These are phyloP conservation scores for Aspergillus fischeri DNA, from an alignment of 2,329 filamentous ascomycete species.

Conservation along the genomic window DNA sequence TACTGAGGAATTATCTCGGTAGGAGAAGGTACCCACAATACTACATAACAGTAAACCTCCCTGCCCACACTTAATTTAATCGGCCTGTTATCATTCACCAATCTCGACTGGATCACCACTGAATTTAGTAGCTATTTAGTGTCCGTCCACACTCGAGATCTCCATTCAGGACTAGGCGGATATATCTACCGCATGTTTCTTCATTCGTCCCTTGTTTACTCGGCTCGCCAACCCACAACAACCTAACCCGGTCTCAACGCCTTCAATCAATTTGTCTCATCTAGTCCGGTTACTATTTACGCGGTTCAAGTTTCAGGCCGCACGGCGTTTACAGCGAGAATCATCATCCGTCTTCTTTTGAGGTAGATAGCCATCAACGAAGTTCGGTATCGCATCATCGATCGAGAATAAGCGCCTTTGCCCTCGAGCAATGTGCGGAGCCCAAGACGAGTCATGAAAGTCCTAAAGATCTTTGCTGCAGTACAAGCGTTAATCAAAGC, in stretches of 20 bases:
- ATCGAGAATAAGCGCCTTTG: slow-evolving; percentile 12
- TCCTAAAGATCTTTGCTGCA: background rate
- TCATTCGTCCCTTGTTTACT: background rate
- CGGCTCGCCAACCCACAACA: background rate
- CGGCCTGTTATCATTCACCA: background rate
- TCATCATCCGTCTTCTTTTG: too few relatives aligned
- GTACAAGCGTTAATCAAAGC: background rate
- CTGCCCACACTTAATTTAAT: background rate
- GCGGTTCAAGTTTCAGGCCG: too few relatives aligned
- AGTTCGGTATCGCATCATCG: slow-evolving; percentile 16
- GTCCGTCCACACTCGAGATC: too few relatives aligned
- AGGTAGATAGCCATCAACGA: too few relatives aligned
- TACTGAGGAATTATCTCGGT: too few relatives aligned
- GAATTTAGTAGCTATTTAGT: background rate
- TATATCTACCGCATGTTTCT: background rate
- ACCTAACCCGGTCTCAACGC: background rate
- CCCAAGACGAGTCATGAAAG: background rate
- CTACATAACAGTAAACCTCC: background rate
- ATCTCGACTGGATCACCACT: too few relatives aligned
- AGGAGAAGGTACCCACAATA: too few relatives aligned
- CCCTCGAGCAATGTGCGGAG: background rate
- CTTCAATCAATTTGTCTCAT: background rate
- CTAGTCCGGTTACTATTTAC: background rate
- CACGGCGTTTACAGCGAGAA: too few relatives aligned
- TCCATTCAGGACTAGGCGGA: background rate